These are phyloP conservation scores for Nannochloropsis oceanica DNA, from an alignment of 108 stramenopile species.

Conservation along the genomic window DNA sequence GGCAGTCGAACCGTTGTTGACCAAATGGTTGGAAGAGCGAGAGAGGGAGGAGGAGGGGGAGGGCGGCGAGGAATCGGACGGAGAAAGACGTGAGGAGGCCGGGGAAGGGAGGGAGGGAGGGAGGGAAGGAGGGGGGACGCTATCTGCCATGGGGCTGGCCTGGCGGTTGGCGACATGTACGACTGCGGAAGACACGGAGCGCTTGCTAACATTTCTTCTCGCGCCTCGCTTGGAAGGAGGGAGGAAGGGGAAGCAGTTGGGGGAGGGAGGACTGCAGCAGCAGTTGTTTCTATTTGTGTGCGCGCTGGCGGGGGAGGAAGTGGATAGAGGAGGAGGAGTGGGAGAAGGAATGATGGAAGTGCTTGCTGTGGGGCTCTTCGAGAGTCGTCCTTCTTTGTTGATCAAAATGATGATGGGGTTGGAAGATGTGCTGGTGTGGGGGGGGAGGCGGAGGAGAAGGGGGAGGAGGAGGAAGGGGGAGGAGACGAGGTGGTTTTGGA, in stretches of 20 bases:
- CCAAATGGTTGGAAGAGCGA: background rate
- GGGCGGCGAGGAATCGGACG: too few relatives aligned
- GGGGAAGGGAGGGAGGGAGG: background rate
- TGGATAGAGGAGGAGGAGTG: background rate
- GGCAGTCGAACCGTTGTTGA: background rate
- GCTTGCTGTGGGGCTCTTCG: background rate
- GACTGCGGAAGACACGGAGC: background rate
- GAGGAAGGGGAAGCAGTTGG: background rate
- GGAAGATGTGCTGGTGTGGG: background rate
- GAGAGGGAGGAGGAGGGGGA: background rate
- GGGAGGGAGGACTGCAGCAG: background rate
- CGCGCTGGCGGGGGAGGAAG: background rate
- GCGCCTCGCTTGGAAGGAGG: background rate
- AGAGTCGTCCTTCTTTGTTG: background rate
- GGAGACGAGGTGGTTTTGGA: background rate
- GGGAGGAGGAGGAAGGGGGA: background rate
- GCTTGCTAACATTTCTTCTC: background rate
- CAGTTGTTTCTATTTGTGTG: background rate
- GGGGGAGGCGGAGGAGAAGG: background rate
- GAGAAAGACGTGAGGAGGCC: too few relatives aligned
- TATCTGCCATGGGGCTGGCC: background rate
- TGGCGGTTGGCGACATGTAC: background rate
- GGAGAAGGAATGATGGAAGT: background rate
- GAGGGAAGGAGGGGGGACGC: background rate
- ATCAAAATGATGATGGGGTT: background rate